Evolutionary conservation across 345 rosid species (phyloP).

Genomic region (Aquilaria malaccensis): DNA sequence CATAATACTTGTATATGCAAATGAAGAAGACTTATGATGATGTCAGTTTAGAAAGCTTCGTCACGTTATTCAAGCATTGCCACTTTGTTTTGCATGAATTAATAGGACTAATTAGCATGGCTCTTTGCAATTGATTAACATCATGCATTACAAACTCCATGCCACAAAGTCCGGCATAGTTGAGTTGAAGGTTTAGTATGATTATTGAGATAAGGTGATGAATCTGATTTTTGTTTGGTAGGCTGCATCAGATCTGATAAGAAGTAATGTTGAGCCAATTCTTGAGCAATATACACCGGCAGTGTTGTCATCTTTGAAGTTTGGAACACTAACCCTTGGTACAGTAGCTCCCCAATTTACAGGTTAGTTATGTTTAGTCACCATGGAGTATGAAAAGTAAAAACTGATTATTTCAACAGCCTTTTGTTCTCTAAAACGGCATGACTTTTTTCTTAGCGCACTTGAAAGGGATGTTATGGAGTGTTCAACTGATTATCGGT

Average conservation of each 20-base stretch:
- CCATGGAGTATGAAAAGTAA: too few species aligned
- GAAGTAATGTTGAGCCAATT: slow-evolving; percentile 71
- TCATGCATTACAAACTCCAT: too few species aligned
- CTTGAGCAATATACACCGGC: slow-evolving; percentile 79
- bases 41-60: too few species aligned
- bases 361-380: slow-evolving; percentile 30
- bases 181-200: too few species aligned
- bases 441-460: slow-evolving; percentile 1
- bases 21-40: too few species aligned
- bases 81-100: too few species aligned
- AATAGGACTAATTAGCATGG: too few species aligned
- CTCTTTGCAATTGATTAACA: too few species aligned
- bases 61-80: too few species aligned
- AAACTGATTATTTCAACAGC: neutral
- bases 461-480: neutral
- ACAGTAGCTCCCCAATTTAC: slow-evolving; percentile 97
- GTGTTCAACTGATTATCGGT: neutral
- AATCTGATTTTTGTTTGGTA: slow-evolving; percentile 15
- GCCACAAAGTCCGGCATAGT: too few species aligned
- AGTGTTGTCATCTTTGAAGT: slow-evolving; percentile 64
- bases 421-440: neutral
- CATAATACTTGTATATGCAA: too few species aligned
- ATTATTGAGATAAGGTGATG: too few species aligned
- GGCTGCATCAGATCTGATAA: slow-evolving; percentile 92
- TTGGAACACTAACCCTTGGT: slow-evolving; percentile 80